phyloP scores from a whole-genome alignment of 495 filamentous ascomycete genomes.

The Penicillium nucicola region DNA sequence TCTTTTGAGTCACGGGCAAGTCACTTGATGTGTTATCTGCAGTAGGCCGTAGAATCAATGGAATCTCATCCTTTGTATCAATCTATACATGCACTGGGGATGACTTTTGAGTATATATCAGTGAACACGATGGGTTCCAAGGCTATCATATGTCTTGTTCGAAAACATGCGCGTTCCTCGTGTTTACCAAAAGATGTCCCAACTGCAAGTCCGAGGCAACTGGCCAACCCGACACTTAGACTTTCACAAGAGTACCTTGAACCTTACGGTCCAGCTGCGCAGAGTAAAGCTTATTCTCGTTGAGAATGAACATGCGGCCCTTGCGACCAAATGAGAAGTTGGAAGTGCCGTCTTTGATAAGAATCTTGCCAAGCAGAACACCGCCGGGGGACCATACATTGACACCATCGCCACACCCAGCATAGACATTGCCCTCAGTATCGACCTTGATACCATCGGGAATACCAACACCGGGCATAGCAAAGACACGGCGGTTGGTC shows the following conservation, averaged over 20 bases:
- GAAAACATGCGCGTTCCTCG: not conserved
- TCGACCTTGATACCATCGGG: conserved; percentile 63
- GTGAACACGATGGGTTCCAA: too few relatives aligned
- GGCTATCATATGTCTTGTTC: too few relatives aligned
- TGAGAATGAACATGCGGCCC: conserved; percentile 40
- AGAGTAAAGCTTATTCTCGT: conserved; percentile 41
- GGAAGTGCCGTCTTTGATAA: conserved; percentile 32
- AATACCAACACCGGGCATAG: conserved; percentile 50
- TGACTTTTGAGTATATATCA: too few relatives aligned
- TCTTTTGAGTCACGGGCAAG: too few relatives aligned
- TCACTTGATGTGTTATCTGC: too few relatives aligned
- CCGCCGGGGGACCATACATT: conserved; percentile 59
- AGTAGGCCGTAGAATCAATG: too few relatives aligned
- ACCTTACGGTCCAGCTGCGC: conserved; percentile 28
- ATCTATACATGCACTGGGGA: too few relatives aligned
- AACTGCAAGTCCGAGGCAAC: not conserved
- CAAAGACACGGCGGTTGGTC: conserved; percentile 54
- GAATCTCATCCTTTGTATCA: too few relatives aligned
- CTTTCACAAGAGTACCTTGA: conserved; percentile 28
- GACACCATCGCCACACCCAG: conserved; percentile 59
- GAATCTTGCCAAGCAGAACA: conserved; percentile 53
- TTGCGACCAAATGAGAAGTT: conserved; percentile 46
- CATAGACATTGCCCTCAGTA: conserved; percentile 57
- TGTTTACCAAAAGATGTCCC: too few relatives aligned
- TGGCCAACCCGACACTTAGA: conserved; percentile 7